Evolutionary conservation across 345 rosid species (phyloP).

Genomic region (Hevea brasiliensis): DNA sequence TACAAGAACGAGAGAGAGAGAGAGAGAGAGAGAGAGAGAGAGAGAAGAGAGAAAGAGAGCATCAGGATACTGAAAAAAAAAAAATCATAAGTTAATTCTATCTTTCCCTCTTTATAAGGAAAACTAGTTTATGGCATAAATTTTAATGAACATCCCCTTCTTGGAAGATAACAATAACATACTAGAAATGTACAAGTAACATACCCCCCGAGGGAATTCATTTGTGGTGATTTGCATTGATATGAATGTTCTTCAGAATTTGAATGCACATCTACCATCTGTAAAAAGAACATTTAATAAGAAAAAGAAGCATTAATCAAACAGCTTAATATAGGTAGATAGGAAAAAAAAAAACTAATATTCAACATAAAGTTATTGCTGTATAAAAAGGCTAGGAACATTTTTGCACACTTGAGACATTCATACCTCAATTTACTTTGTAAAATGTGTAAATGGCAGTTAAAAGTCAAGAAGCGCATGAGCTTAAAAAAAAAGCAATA

Average conservation of each 20-base stretch:
- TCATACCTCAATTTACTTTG: background rate
- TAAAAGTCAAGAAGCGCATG: background rate
- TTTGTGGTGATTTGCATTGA: background rate
- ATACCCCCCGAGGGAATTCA: conserved; percentile 25
- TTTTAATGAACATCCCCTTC: background rate
- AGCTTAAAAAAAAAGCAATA: background rate
- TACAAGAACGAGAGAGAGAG: background rate
- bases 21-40: background rate
- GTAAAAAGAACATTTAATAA: conserved; percentile 12
- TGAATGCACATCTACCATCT: conserved; percentile 24
- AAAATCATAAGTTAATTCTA: background rate
- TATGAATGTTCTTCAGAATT: conserved; percentile 23
- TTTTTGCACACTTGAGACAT: background rate
- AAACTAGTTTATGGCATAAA: conserved; percentile 13
- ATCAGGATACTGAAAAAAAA: background rate
- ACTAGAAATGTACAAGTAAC: conserved; percentile 2
- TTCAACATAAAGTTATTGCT: background rate
- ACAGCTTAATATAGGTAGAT: background rate
- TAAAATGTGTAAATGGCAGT: background rate
- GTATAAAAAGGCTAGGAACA: background rate
- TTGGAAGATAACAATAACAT: background rate
- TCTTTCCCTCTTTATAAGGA: background rate
- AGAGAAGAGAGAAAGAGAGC: background rate
- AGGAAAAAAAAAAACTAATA: background rate
- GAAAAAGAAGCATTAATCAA: conserved; percentile 3